Base-by-base conservation (phyloP, 345 rosid genomes). In the Pistacia integerrima region DNA sequence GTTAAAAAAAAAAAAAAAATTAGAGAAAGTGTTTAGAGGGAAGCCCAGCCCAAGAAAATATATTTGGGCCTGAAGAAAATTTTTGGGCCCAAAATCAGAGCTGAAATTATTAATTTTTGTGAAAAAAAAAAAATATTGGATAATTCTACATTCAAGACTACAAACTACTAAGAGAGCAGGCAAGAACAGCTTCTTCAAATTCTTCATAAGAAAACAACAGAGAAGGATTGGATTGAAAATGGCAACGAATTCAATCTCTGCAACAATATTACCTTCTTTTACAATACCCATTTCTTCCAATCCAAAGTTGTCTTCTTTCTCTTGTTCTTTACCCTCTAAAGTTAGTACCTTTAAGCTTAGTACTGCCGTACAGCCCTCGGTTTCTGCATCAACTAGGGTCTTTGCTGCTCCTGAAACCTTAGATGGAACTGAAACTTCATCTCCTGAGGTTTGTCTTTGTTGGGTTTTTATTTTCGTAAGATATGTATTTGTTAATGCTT, bases 401-500 rank as follows among this genome's bases (percentile, higher is more conserved):
- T 87, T 83, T 74, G 91, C 94, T 0, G 88, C 91, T 71, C 88
- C 93, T 5, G 97, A 93, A 70, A 83, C 77, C 64, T 70, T 86
- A 58, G 90, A 87, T 22, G 92, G 67, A 25, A 67, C 89, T 57
- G 83, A 76, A 54, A 78, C 87, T 76, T 84, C 81, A 38, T 64
- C 74, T 61, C 67, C 79, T 41, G 86, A 85, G 91, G 94, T 91
- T 74, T 61, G 76, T 68, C 25, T 55, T 38, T 16, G 17, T 14
- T 64, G 64, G 52, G 28, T 56, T 3, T 20, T 30, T 20, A 0
- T 25, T 25, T 25, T 25, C 25, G 25, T 30, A 30, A 30, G 2
- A 30, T 30, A 30, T 2, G 33, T 2, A 1, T 1, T 30, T 30
- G 33, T 30, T 36, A 59, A 11, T 36, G 54, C 11, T 28, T 52